Conservation (phyloP, 176 grass and related monocot genomes). For the Avena atlantica region DNA sequence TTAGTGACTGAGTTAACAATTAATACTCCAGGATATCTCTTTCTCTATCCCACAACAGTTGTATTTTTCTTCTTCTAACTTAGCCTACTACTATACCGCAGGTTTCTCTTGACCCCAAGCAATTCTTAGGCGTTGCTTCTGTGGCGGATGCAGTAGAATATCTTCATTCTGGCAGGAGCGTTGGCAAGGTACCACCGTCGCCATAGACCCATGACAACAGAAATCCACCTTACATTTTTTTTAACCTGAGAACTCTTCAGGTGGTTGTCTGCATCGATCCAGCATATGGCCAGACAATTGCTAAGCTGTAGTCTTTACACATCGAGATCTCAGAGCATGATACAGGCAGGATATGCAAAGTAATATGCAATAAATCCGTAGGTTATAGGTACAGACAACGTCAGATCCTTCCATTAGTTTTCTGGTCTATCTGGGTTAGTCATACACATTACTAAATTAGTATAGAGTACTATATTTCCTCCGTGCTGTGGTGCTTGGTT, state of each 20-base stretch:
- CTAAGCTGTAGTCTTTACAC: slow-evolving; percentile 57
- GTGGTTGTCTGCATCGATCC: slow-evolving; percentile 84
- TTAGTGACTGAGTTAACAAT: neutral
- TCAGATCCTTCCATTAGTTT: neutral
- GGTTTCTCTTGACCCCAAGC: slow-evolving; percentile 84
- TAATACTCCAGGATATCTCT: neutral
- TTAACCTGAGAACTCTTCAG: slow-evolving; percentile 46
- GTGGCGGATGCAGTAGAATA: slow-evolving; percentile 94
- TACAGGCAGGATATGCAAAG: neutral
- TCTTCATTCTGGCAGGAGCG: slow-evolving; percentile 82
- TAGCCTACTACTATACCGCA: slow-evolving; percentile 28
- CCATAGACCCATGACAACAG: neutral
- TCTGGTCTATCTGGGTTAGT: neutral
- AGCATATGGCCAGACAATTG: slow-evolving; percentile 51
- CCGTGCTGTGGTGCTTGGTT: neutral
- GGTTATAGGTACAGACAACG: neutral
- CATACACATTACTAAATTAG: neutral
- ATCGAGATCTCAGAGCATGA: neutral
- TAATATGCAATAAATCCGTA: neutral
- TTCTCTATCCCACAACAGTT: neutral
- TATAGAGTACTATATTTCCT: neutral
- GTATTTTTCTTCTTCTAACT: slow-evolving; percentile 18
- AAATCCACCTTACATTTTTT: neutral
- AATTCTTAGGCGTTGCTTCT: slow-evolving; percentile 75
- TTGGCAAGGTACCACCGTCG: slow-evolving; percentile 75